Base-by-base conservation (phyloP, 1,139 yeast species). In the Yamadazyma triangularis region DNA sequence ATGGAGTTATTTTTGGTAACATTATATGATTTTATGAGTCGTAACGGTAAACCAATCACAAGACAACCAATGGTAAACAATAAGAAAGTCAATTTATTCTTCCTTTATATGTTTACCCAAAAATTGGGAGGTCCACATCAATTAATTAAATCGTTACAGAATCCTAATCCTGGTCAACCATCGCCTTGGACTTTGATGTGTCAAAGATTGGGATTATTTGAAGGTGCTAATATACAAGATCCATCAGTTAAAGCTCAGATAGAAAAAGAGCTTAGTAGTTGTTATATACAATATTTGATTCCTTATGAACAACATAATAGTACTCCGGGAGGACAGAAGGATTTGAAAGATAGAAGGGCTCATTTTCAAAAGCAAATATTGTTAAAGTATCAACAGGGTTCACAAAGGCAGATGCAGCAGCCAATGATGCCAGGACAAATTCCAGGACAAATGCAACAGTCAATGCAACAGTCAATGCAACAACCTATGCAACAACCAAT, bases 291-390 rank as follows among this genome's bases (percentile, higher is more conserved):
- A 29, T 67, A 63, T 40, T 55, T 87, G 27, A 64, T 73, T 27
- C 91, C 94, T 0, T 87, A 84, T 52, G 96, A 87, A 48, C 86
- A 56, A 26, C 83, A 80, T 45, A 69, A 77, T 34, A 56, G 61
- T 30, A 76, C 87, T 0, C 77, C 82, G 1, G 86, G 79, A 19
- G 89, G 89, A 8, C 70, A 66, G 37, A 69, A 69, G 36, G 87
- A 80, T 42, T 57, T 81, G 11, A 79, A 77, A 34, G 64, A 64
- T 11, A 70, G 80, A 42, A 68, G 73, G 44, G 48, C 64, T 15
- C 62, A 56, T 26, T 59, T 70, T 39, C 77, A 71, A 44, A 59
- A 58, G 33, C 74, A 64, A 33, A 59, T 74, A 35, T 44, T 70
- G 22, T 60, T 62, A 32, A 70, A 70, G 33, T 63, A 68, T 33